Conservation (phyloP, 331 rosid genomes). For the Arachis monticola region DNA sequence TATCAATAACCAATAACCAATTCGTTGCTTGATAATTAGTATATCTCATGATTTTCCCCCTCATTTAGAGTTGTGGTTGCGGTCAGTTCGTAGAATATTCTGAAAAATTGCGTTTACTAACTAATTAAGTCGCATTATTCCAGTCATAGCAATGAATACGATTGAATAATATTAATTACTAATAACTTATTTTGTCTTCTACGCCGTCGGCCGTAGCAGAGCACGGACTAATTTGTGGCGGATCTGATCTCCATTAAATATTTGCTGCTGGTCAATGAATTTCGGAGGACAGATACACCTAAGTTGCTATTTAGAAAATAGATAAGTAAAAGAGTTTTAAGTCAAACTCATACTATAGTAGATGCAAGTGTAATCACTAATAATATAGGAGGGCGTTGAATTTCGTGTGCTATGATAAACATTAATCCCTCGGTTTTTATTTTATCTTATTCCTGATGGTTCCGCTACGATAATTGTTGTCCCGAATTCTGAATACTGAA, state of each 20-base stretch:
- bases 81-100: not conserved
- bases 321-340: no score
- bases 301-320: no score
- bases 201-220: no score
- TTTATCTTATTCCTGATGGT: constrained; percentile 2
- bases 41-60: not conserved
- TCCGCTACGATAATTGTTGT: not conserved
- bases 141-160: not conserved
- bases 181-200: not conserved
- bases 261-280: no score
- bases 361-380: no score
- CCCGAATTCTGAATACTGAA: not conserved
- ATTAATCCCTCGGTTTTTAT: not conserved
- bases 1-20: not conserved
- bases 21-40: not conserved
- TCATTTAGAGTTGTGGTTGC: not conserved
- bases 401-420: not conserved
- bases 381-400: not conserved
- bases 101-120: not conserved
- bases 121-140: not conserved
- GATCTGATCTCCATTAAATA: no score
- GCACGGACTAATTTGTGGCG: no score
- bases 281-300: no score
- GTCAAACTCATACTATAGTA: no score
- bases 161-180: not conserved